Base-by-base conservation (phyloP, 345 rosid species). In the Excoecaria agallocha region DNA sequence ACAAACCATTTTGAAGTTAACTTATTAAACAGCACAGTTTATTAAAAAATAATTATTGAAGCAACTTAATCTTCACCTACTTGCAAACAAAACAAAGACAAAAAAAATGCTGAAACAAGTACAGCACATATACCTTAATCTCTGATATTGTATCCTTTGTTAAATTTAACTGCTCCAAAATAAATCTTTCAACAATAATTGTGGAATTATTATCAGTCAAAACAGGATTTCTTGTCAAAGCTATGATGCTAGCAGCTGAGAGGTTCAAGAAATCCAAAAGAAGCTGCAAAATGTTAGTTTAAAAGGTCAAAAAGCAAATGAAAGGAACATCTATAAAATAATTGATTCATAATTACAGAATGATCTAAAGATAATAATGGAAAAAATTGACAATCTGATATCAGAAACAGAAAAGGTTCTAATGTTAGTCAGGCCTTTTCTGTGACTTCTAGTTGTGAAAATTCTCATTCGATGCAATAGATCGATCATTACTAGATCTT, bases 251-350 rank as follows among this genome's bases (percentile, higher is more conserved):
- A 61, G 88, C 82, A 72, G 90, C 87, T 73, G 89, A 90, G 80
- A 90, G 85, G 73, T 76, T 78, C 73, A 93, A 82, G 74, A 79
- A 79, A 51, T 87, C 91, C 76, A 84, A 78, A 79, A 95, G 97
- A 70, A 93, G 87, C 99, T 95, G 98, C 85, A 87, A 55, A 50
- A 76, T 5, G 45, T 67, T 63, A 51, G 63, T 19, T 59, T 60
- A 63, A 68, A 62, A 77, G 8, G 22, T 55, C 51, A 64, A 65
- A n/a, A 74, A 63, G 20, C 45, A 58, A 49, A 46, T 38, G 22
- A 39, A 16, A 8, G 15, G 16, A 54, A 35, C 25, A 63, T 9
- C 48, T n/a, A 76, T 20, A 17, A 6, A 16, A 24, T 7, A 49
- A 37, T 6, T 3, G 4, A 50, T 25, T 12, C 6, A 17, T 60